Evolutionary conservation across 1,284 basidiomycete genomes (phyloP).

Genomic region (Pisolithus thermaeus): DNA sequence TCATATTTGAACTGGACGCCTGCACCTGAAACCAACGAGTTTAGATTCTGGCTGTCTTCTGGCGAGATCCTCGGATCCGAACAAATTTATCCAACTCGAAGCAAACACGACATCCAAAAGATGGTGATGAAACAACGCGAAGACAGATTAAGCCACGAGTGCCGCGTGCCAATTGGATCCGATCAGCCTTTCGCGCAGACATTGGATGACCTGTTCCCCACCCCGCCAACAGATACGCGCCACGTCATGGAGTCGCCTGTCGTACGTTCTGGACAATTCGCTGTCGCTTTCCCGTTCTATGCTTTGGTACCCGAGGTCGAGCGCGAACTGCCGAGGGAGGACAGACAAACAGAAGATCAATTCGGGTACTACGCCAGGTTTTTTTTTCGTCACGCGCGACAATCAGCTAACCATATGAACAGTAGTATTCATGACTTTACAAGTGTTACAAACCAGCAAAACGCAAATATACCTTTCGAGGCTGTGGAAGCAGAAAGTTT

Average conservation of each 20-base stretch:
- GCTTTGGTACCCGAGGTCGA: no score
- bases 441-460: no score
- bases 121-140: conserved; percentile 6
- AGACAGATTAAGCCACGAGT: conserved; percentile 5
- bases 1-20: conserved; percentile 10
- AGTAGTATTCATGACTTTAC: no score
- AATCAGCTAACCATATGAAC: no score
- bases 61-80: conserved; percentile 20
- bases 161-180: conserved; percentile 5
- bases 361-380: no score
- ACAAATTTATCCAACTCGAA: conserved; percentile 11
- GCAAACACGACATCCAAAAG: conserved; percentile 12
- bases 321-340: no score
- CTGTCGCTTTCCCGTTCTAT: no score
- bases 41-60: conserved; percentile 30
- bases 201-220: conserved; percentile 25
- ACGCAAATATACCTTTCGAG: no score
- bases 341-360: no score
- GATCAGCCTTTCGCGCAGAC: conserved; percentile 10
- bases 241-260: conserved; percentile 24
- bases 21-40: conserved; percentile 18
- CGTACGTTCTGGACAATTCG: not conserved
- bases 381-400: no score
- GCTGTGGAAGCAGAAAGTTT: no score
- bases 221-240: conserved; percentile 2